Evolutionary conservation across 2,329 filamentous ascomycete genomes (phyloP), one percentile per base, ranked within the genome.

Genomic region (Chrysoporthe austroafricana): DNA sequence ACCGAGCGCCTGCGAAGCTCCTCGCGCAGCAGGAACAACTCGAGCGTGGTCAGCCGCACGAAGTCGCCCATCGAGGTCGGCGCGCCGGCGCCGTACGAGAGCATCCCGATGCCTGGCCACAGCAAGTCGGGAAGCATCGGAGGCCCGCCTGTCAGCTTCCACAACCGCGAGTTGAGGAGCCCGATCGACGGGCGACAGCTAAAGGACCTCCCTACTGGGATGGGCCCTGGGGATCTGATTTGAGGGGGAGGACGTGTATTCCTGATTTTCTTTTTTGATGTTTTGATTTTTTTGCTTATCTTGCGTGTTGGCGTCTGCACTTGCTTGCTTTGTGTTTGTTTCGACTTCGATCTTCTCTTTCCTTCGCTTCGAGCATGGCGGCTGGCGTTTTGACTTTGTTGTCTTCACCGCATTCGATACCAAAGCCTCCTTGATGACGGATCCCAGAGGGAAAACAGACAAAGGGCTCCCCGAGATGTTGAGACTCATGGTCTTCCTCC

Each of bases 1-100:
- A 87, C 86, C 0, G 87, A 89, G 72, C 83, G 86, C 60, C 83
- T 89, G 73, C 84, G 87, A 26, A 89, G 86, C 4, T 86, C 80
- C 1, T 89, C 86, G 75, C 85, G 87, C 18, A 83, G 82, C 62
- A 82, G 83, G 56, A 85, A 85, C 71, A 82, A 81, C 69, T 75
- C 77, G 1, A 74, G 74, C 11, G 74, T 77, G 16, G 74, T 72
- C 46, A 72, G 70, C 70, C 73, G 77, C 16, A 78, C 78, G 62
- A 80, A 78, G 72, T 81, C 78, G 2, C 80, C 81, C 0, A 57
- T 64, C 43, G 79, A 80, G 64, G 71, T 72, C 59, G 70, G 72
- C 34, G 74, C 75, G 1, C 69, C 73, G 32, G 76, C 77, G 3
- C 79, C 79, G 0, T 80, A 80, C 64, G 79, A 82, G 72, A 80